These are phyloP conservation scores for Cerrena zonata DNA, from an alignment of 1,284 basidiomycete species.

Conservation along the genomic window DNA sequence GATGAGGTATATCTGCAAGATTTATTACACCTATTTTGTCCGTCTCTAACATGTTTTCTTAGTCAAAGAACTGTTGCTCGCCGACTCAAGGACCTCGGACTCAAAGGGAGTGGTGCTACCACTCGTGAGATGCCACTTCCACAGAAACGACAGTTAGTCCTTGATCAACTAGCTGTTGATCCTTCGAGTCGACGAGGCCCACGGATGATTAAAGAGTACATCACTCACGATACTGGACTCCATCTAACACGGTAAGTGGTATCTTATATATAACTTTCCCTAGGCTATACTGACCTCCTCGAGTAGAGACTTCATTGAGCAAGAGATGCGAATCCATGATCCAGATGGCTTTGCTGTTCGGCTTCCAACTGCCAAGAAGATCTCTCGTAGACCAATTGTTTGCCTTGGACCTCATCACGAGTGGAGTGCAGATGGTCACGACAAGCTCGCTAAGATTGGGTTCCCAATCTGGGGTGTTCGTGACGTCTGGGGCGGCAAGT, in stretches of 20 bases:
- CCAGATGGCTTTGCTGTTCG: background rate
- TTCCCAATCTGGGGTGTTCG: constrained; percentile 1
- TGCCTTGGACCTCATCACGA: background rate
- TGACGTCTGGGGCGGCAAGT: background rate
- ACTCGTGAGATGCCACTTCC: background rate
- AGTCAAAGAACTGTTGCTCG: background rate
- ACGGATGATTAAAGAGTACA: background rate
- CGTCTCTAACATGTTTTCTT: background rate
- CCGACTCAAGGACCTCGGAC: background rate
- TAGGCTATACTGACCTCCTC: background rate
- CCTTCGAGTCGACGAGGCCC: background rate
- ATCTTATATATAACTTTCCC: background rate
- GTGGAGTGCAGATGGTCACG: background rate
- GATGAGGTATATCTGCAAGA: background rate
- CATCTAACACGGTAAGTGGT: background rate
- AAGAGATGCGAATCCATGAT: background rate
- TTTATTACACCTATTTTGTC: background rate
- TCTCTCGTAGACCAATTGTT: background rate
- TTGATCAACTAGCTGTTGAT: background rate
- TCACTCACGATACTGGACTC: background rate
- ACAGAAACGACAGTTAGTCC: background rate
- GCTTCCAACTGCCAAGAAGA: background rate
- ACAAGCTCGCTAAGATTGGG: background rate
- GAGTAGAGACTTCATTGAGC: background rate
- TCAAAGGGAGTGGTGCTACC: background rate